These are phyloP conservation scores for Durotheca rogersii DNA, from an alignment of 495 filamentous ascomycete genomes.

Conservation along the genomic window DNA sequence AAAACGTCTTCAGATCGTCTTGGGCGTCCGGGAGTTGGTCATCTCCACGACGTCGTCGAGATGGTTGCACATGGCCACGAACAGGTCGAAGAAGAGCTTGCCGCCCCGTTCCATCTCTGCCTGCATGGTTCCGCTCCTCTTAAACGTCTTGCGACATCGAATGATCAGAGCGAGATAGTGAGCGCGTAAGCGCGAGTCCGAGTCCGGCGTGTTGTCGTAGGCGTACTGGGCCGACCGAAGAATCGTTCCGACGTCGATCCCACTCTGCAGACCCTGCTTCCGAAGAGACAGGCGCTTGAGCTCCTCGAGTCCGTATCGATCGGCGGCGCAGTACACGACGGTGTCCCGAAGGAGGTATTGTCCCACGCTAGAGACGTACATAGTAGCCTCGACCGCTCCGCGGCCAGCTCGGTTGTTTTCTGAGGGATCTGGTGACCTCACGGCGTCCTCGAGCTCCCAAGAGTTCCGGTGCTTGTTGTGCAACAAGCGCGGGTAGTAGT, in stretches of 20 bases:
- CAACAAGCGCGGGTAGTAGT: conserved; percentile 79
- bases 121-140: conserved; percentile 95
- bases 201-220: conserved; percentile 90
- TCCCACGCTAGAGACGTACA: conserved; percentile 64
- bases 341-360: conserved; percentile 83
- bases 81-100: conserved; percentile 94
- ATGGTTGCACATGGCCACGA: conserved; percentile 96
- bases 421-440: conserved; percentile 39
- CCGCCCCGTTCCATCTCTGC: conserved; percentile 91
- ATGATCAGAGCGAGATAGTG: conserved; percentile 95
- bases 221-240: conserved; percentile 87
- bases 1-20: conserved; percentile 48
- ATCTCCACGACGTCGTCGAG: conserved; percentile 82
- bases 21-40: conserved; percentile 52
- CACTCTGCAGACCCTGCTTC: conserved; percentile 87
- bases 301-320: conserved; percentile 80
- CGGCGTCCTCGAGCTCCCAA: conserved; percentile 71
- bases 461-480: conserved; percentile 66
- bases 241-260: conserved; percentile 83
- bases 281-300: conserved; percentile 84
- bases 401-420: conserved; percentile 51
- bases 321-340: conserved; percentile 86
- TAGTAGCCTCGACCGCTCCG: conserved; percentile 69
- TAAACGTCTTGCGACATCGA: conserved; percentile 89
- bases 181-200: conserved; percentile 84